Conservation (phyloP, 2,329 filamentous ascomycete genomes). For the Amauroascus niger region DNA sequence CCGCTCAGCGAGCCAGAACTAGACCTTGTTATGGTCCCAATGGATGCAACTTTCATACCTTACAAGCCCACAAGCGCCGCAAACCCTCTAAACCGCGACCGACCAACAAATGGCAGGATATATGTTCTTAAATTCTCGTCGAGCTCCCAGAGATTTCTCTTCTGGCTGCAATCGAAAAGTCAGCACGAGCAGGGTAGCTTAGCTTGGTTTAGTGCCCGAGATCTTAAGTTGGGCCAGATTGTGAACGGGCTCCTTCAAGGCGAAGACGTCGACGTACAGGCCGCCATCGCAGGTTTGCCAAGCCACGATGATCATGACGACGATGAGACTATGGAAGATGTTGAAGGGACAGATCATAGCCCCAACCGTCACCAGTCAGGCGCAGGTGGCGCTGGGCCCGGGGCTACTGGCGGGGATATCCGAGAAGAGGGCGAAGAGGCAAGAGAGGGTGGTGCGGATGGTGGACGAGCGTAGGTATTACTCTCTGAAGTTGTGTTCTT, state of each 20-base stretch:
- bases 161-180: slow-evolving; percentile 90
- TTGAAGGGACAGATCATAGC: slow-evolving; percentile 53
- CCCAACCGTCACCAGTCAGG: slow-evolving; percentile 46
- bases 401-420: slow-evolving; percentile 82
- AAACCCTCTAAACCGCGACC: slow-evolving; percentile 53
- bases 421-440: slow-evolving; percentile 80
- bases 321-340: slow-evolving; percentile 71
- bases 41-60: slow-evolving; percentile 76
- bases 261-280: slow-evolving; percentile 70
- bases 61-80: slow-evolving; percentile 55
- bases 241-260: slow-evolving; percentile 78
- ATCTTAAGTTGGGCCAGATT: slow-evolving; percentile 78
- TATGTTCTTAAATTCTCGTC: slow-evolving; percentile 90
- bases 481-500: slow-evolving; percentile 26
- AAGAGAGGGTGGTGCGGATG: slow-evolving; percentile 88
- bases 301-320: slow-evolving; percentile 50
- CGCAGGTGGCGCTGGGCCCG: slow-evolving; percentile 71
- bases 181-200: slow-evolving; percentile 62
- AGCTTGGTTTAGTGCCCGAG: slow-evolving; percentile 72
- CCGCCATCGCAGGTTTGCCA: slow-evolving; percentile 58
- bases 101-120: slow-evolving; percentile 69
- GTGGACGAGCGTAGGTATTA: slow-evolving; percentile 96
- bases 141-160: slow-evolving; percentile 81
- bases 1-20: slow-evolving; percentile 64
- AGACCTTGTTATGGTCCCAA: slow-evolving; percentile 88